Evolutionary conservation across 2,329 filamentous ascomycete species (phyloP).

Genomic region (Huntiella abstrusa): DNA sequence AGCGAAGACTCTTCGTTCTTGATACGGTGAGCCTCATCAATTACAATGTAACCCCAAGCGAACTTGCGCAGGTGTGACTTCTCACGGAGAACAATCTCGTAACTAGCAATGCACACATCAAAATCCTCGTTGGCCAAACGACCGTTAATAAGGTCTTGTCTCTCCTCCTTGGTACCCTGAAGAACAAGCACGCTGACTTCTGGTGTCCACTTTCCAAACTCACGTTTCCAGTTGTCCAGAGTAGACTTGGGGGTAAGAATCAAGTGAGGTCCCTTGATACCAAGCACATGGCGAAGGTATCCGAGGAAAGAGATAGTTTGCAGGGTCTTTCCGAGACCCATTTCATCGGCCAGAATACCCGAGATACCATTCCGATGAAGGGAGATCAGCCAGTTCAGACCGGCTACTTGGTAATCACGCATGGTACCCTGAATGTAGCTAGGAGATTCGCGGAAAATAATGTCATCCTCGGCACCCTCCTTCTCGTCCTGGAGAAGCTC

Average conservation of each 20-base stretch:
- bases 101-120: slow-evolving; percentile 94
- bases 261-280: slow-evolving; percentile 77
- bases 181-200: slow-evolving; percentile 88
- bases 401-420: slow-evolving; percentile 91
- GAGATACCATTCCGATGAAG: slow-evolving; percentile 98
- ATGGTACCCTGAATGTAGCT: slow-evolving; percentile 74
- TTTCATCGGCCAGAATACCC: slow-evolving; percentile 92
- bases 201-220: slow-evolving; percentile 86
- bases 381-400: slow-evolving; percentile 93
- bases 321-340: slow-evolving; percentile 93
- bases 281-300: slow-evolving; percentile 79
- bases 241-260: slow-evolving; percentile 92
- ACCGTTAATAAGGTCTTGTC: slow-evolving; percentile 71
- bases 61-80: slow-evolving; percentile 93
- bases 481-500: slow-evolving; percentile 78
- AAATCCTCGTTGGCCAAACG: slow-evolving; percentile 88
- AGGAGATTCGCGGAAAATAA: slow-evolving; percentile 85
- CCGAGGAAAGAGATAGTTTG: slow-evolving; percentile 96
- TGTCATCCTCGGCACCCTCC: slow-evolving; percentile 66
- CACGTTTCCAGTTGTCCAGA: slow-evolving; percentile 93
- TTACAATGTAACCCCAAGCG: slow-evolving; percentile 99
- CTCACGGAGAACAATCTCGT: slow-evolving; percentile 95
- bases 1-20: slow-evolving; percentile 98
- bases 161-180: slow-evolving; percentile 89
- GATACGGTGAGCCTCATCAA: slow-evolving; percentile 94